Percentiles rank a stretch among this genome's conserved stretches.
Conservation (phyloP, 495 filamentous ascomycete species). For the Aspergillus coremiiformis region DNA sequence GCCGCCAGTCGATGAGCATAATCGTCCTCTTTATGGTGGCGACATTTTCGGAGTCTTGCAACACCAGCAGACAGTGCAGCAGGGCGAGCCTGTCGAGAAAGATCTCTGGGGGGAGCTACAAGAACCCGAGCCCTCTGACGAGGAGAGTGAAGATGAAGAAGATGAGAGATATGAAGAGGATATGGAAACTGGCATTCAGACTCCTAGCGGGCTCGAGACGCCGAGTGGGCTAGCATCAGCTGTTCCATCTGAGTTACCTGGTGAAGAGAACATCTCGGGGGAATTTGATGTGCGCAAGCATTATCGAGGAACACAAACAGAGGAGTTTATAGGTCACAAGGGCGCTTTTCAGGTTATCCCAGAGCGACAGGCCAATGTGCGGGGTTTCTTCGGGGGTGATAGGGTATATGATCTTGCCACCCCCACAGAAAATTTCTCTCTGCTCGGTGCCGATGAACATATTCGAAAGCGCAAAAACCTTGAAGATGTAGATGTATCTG, state of each 20-base stretch:
- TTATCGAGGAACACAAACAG: slow-evolving; percentile 78
- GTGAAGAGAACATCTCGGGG: slow-evolving; percentile 65
- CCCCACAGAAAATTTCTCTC: slow-evolving; percentile 47
- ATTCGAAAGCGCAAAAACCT: slow-evolving; percentile 86
- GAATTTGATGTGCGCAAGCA: slow-evolving; percentile 91
- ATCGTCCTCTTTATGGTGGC: slow-evolving; percentile 81
- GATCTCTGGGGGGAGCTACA: slow-evolving; percentile 94
- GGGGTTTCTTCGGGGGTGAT: slow-evolving; percentile 95
- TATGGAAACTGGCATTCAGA: slow-evolving; percentile 58
- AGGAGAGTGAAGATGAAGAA: slow-evolving; percentile 72
- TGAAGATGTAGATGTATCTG: slow-evolving; percentile 85
- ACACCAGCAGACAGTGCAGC: slow-evolving; percentile 49
- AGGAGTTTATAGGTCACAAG: slow-evolving; percentile 65
- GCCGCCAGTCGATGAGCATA: slow-evolving; percentile 87
- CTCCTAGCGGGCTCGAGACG: slow-evolving; percentile 71
- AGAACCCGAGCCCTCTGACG: slow-evolving; percentile 70
- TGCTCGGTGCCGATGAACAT: slow-evolving; percentile 76
- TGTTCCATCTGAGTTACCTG: slow-evolving; percentile 68
- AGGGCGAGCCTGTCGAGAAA: slow-evolving; percentile 78
- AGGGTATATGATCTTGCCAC: slow-evolving; percentile 76
- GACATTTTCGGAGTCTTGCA: slow-evolving; percentile 87
- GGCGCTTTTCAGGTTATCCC: slow-evolving; percentile 85
- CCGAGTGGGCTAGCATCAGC: slow-evolving; percentile 72
- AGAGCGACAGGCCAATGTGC: slow-evolving; percentile 71
- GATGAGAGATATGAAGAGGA: slow-evolving; percentile 60